Evolutionary conservation across 352 stramenopile species (phyloP), one percentile per base, ranked within the genome.

Genomic region (Phytophthora tubulina): DNA sequence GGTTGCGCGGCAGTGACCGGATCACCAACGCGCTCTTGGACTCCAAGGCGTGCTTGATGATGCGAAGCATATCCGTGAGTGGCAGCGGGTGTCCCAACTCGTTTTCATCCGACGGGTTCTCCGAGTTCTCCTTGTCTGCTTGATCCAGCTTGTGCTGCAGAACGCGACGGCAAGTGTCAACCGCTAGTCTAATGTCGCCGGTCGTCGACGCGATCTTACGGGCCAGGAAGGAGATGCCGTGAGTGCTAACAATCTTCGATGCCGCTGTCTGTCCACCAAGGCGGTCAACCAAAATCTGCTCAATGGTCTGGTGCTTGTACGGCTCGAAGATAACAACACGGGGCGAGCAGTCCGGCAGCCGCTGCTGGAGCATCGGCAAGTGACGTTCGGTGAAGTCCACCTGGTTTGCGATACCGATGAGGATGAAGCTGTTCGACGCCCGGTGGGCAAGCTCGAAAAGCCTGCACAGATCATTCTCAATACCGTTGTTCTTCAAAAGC

Each of bases 311-410:
- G 67, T 91, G 86, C 14, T 79, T 75, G 73, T 96, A 96, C 27
- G 89, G 86, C 70, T 89, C 78, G 72, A 96, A 96, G 30, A 96
- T 84, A 44, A 95, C 74, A 32, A 93, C 86, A 9, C 80, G 67
- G 0, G 89, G 86, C 15, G 82, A 81, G 58, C 79, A 82, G 8
- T 84, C 67, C 0, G 83, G 82, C 44, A 92, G 36, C 14, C 86
- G 77, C 49, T 84, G 71, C 56, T 86, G 74, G 2, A 96, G 73
- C 41, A 84, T 72, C 9, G 81, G 80, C 45, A 95, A 52, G 41
- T 94, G 83, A n/a, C 86, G 80, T 67, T 96, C 86, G 1, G 89
- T 95, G 53, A 96, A 92, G 57, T 96, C 89, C 11, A 95, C 84
- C 46, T 92, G 88, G 59, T 96, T 96, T 6, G 89, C 87, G 63